Evolutionary conservation across 2,329 filamentous ascomycete genomes (phyloP).

Genomic region (Aspergillus viridinutans): DNA sequence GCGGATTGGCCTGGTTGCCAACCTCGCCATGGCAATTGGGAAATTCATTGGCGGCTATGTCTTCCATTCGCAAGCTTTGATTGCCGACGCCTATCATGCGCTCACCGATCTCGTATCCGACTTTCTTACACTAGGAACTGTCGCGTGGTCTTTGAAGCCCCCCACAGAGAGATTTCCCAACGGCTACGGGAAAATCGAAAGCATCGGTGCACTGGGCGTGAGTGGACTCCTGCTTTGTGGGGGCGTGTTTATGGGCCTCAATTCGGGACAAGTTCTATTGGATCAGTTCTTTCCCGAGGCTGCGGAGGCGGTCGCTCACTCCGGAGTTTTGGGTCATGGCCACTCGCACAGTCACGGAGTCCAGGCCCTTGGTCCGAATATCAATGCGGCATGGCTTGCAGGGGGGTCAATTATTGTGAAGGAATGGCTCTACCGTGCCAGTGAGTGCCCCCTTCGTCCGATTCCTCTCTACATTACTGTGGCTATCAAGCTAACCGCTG

Average conservation of each 20-base stretch:
- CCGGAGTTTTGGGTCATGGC: slow-evolving; percentile 48
- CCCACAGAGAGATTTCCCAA: slow-evolving; percentile 79
- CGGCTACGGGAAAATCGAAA: slow-evolving; percentile 98
- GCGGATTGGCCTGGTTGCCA: slow-evolving; percentile 79
- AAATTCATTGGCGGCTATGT: slow-evolving; percentile 90
- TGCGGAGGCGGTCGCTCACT: slow-evolving; percentile 46
- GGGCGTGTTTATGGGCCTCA: slow-evolving; percentile 86
- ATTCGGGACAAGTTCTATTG: slow-evolving; percentile 66
- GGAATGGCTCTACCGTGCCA: slow-evolving; percentile 95
- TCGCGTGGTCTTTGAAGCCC: slow-evolving; percentile 85
- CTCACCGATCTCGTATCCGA: slow-evolving; percentile 94
- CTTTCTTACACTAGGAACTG: slow-evolving; percentile 86
- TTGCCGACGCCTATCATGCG: slow-evolving; percentile 92
- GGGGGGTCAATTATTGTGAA: slow-evolving; percentile 86
- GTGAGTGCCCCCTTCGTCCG: slow-evolving; percentile 55
- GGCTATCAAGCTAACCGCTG: not conserved
- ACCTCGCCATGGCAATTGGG: slow-evolving; percentile 87
- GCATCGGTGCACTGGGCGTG: slow-evolving; percentile 85
- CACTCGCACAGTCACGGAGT: slow-evolving; percentile 54
- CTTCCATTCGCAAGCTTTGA: slow-evolving; percentile 91
- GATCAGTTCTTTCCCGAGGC: slow-evolving; percentile 68
- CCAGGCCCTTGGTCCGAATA: slow-evolving; percentile 64
- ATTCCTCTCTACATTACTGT: no score
- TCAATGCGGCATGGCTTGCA: slow-evolving; percentile 93
- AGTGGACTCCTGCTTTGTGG: slow-evolving; percentile 86